Percentiles rank a stretch among this genome's conserved stretches.
Conservation (phyloP, 2,329 filamentous ascomycete species). For the Emergomyces pasteurianus region DNA sequence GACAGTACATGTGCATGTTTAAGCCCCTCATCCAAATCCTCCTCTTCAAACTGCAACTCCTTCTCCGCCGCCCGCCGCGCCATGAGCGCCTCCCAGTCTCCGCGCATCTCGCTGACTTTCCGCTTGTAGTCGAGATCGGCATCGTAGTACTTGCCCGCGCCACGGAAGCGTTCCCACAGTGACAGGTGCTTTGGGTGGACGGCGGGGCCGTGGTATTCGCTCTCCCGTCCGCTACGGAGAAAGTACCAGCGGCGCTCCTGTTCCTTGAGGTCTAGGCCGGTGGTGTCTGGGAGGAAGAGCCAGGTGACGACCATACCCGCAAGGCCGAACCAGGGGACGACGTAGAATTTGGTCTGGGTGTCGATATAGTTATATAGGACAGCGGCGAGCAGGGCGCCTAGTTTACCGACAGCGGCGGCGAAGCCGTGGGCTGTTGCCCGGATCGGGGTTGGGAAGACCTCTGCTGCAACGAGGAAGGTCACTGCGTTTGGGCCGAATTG, state of each 20-base stretch:
- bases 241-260: constrained; percentile 89
- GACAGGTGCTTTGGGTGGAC: constrained; percentile 83
- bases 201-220: constrained; percentile 86
- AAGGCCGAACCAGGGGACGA: constrained; percentile 93
- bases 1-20: constrained; percentile 39
- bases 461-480: constrained; percentile 89
- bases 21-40: constrained; percentile 35
- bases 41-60: constrained; percentile 26
- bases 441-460: constrained; percentile 91
- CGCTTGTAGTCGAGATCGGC: constrained; percentile 69
- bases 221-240: constrained; percentile 62
- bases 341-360: constrained; percentile 71
- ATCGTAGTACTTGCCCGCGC: constrained; percentile 71
- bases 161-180: constrained; percentile 71
- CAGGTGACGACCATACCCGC: constrained; percentile 71
- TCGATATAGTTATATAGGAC: constrained; percentile 93
- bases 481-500: constrained; percentile 95
- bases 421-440: constrained; percentile 91
- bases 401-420: constrained; percentile 81
- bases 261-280: constrained; percentile 90
- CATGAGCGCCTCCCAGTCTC: constrained; percentile 41
- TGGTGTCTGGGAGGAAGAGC: constrained; percentile 90
- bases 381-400: constrained; percentile 74
- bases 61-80: constrained; percentile 41
- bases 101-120: constrained; percentile 73